Conservation (phyloP, 2,329 filamentous ascomycete genomes). For the Lachnellula arida region DNA sequence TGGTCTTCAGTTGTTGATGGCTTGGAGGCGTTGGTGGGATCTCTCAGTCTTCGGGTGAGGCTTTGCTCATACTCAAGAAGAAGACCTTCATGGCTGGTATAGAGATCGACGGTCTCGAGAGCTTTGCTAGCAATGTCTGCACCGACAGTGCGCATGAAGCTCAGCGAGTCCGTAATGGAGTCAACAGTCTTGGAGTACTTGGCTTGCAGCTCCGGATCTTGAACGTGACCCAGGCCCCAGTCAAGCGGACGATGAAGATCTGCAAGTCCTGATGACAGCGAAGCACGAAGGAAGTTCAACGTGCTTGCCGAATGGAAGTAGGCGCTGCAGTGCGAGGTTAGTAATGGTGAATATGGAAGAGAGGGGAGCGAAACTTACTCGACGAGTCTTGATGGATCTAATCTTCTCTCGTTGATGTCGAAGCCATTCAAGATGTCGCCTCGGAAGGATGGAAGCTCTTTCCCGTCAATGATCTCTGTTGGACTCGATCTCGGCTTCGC, state of each 20-base stretch:
- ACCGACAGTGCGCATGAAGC: constrained; percentile 92
- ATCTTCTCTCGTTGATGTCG: constrained; percentile 65
- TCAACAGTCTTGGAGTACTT: constrained; percentile 83
- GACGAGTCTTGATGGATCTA: constrained; percentile 80
- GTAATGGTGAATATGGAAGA: neutral
- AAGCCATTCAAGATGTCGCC: constrained; percentile 96
- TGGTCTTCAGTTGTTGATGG: constrained; percentile 23
- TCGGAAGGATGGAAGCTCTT: constrained; percentile 81
- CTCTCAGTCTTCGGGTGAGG: constrained; percentile 71
- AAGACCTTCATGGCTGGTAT: constrained; percentile 91
- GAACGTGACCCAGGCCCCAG: constrained; percentile 91
- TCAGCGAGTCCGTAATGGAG: constrained; percentile 83
- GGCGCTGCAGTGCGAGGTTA: constrained; percentile 47
- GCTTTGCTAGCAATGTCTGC: constrained; percentile 73
- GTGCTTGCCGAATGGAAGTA: constrained; percentile 97
- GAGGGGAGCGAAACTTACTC: constrained; percentile 40
- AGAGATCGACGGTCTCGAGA: constrained; percentile 88
- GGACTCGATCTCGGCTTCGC: constrained; percentile 91
- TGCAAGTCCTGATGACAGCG: constrained; percentile 81
- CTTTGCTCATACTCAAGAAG: constrained; percentile 91
- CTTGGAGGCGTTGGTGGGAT: constrained; percentile 42
- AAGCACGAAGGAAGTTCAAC: constrained; percentile 84
- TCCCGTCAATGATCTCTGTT: constrained; percentile 74
- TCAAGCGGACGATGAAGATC: constrained; percentile 91
- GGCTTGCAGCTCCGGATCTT: constrained; percentile 73